These are phyloP conservation scores for Verruconis gallopava DNA, from an alignment of 2,329 filamentous ascomycete genomes.

Conservation along the genomic window DNA sequence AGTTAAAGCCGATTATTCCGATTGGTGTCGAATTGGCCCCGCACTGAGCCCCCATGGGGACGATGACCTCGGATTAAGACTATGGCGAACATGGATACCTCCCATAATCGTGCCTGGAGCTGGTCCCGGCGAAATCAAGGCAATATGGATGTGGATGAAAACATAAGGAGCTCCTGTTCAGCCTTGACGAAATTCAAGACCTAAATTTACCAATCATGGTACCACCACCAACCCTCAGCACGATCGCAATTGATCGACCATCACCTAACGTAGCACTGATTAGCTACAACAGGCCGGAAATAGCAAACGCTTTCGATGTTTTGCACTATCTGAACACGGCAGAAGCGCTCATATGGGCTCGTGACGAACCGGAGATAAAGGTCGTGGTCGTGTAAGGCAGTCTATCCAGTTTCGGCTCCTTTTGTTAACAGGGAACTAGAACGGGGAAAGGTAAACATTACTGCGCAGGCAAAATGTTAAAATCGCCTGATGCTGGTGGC, in stretches of 20 bases:
- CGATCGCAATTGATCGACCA: slow-evolving; percentile 11
- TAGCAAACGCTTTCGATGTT: slow-evolving; percentile 14
- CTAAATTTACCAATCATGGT: not conserved
- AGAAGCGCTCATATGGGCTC: slow-evolving; percentile 14
- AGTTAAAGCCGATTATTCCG: too few species aligned
- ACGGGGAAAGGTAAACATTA: slow-evolving; percentile 14
- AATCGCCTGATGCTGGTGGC: not conserved
- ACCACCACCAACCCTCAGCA: not conserved
- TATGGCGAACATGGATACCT: slow-evolving; percentile 11
- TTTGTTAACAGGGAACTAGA: slow-evolving; percentile 7
- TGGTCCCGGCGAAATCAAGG: not conserved
- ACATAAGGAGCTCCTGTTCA: not conserved
- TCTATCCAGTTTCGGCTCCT: not conserved
- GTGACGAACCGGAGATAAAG: slow-evolving; percentile 12
- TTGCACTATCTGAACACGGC: slow-evolving; percentile 13
- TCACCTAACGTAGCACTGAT: slow-evolving; percentile 12
- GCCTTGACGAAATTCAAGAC: not conserved
- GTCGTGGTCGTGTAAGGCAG: slow-evolving; percentile 13
- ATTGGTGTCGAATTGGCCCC: too few species aligned
- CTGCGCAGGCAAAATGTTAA: slow-evolving; percentile 11
- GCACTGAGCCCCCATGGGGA: not conserved
- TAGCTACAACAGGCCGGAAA: slow-evolving; percentile 14
- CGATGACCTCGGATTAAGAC: not conserved
- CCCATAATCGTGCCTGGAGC: not conserved
- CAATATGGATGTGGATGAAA: not conserved